Base-by-base conservation (phyloP, 441 rosid genomes). In the Populus hybrid region DNA sequence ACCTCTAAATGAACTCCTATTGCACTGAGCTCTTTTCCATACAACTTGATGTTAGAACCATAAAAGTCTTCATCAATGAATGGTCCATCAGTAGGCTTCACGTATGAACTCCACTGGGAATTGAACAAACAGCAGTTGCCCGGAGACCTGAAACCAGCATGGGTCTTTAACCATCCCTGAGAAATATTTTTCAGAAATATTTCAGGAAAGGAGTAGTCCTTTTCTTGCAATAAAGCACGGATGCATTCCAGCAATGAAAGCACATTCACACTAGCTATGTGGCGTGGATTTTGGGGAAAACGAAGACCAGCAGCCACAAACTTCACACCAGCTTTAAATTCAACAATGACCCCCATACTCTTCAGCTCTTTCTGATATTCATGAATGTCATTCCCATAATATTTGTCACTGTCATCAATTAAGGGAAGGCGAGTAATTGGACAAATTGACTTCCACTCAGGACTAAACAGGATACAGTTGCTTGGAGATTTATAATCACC, bases 41-140 rank as follows among this genome's bases (percentile, higher is more conserved):
- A 92, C 0, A 66, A 30, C 20, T 26, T 70, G 14, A 89, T 73
- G 34, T 76, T 65, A 18, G 84, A 61, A 63, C 95, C 91, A 78
- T 90, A 93, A 77, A 84, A 90, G 23, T 30, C 85, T 79, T 89
- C 91, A 42, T 90, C 91, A 18, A 93, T 84, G 87, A 93, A 92
- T 6, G 96, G 96, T 8, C 98, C 98, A 80, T 93, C 95, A 10
- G 78, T 38, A 69, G 8, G 88, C 80, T 87, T 79, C 75, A 93
- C 57, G 75, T 9, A n/a, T 57, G 30, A 38, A n/a, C 57, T 81
- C 88, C 90, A 89, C 4, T 40, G 23, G n/a, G 81, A 68, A 80
- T 87, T 88, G 40, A 87, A 85, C 71, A 91, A 73, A 75, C 85
- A 81, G 83, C 91, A 85, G 69, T 81, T 77, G 5, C 69, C 20